Evolutionary conservation across 371 early-diverging fungal species (phyloP).

Genomic region (Dinochytrium kinnereticum): DNA sequence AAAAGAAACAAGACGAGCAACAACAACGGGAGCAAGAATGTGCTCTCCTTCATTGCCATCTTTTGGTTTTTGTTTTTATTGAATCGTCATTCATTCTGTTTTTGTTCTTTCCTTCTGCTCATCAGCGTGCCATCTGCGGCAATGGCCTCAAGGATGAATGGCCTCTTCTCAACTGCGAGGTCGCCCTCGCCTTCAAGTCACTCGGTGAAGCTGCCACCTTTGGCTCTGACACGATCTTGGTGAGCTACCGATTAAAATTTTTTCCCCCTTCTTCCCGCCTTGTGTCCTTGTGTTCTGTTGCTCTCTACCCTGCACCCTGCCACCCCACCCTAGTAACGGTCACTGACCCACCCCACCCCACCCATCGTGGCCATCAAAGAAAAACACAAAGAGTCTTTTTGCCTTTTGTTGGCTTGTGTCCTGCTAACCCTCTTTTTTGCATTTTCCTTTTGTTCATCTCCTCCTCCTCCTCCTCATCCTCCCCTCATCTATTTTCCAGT

Average conservation of each 20-base stretch:
- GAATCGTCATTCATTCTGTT: too few species aligned
- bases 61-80: not conserved
- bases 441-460: not conserved
- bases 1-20: too few species aligned
- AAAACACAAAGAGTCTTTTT: too few species aligned
- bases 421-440: not conserved
- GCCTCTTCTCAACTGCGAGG: slow-evolving; percentile 15
- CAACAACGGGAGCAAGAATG: too few species aligned
- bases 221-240: slow-evolving; percentile 20
- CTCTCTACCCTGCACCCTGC: too few species aligned
- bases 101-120: not conserved
- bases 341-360: too few species aligned
- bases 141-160: slow-evolving; percentile 3
- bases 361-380: too few species aligned
- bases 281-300: too few species aligned
- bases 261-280: not conserved
- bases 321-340: too few species aligned
- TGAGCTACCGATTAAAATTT: not conserved
- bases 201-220: slow-evolving; percentile 8
- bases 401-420: not conserved
- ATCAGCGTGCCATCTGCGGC: not conserved
- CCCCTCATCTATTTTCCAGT: not conserved
- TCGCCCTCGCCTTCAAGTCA: slow-evolving; percentile 17
- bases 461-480: not conserved
- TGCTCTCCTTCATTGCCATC: too few species aligned